Conservation (phyloP, 148 eudicot species). For the Persicaria tinctoria region DNA sequence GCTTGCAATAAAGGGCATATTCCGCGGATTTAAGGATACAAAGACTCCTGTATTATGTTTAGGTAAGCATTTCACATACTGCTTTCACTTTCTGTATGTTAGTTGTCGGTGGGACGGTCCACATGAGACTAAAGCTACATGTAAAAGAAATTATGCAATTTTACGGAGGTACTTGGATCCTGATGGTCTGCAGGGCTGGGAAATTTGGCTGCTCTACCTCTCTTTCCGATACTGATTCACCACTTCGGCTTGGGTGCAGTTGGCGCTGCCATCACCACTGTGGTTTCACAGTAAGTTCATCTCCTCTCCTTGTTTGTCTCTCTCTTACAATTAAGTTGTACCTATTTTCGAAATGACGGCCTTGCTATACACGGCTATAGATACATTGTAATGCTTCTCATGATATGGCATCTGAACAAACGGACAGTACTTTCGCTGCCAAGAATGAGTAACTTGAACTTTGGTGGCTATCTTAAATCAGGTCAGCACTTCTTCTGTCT, state of each 20-base stretch:
- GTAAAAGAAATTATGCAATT: background rate
- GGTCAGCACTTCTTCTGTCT: constrained; percentile 27
- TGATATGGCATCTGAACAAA: constrained; percentile 67
- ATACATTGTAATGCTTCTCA: constrained; percentile 57
- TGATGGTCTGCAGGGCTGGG: constrained; percentile 54
- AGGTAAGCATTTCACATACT: constrained; percentile 36
- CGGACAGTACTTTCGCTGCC: constrained; percentile 71
- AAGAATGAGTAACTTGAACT: constrained; percentile 53
- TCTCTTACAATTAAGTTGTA: constrained; percentile 2
- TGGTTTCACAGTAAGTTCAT: constrained; percentile 72
- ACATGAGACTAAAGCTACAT: background rate
- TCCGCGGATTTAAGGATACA: constrained; percentile 96
- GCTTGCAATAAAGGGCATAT: constrained; percentile 88
- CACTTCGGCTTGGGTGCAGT: constrained; percentile 58
- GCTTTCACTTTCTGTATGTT: background rate
- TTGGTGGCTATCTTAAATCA: constrained; percentile 75
- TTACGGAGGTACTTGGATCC: background rate
- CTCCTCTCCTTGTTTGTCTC: background rate
- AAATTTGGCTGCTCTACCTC: constrained; percentile 61
- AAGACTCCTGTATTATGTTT: constrained; percentile 89
- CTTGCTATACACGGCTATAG: constrained; percentile 26
- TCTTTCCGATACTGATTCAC: constrained; percentile 72
- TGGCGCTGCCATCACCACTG: constrained; percentile 92
- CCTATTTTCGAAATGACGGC: background rate
- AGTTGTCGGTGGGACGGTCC: background rate